phyloP scores from a whole-genome alignment of 495 filamentous ascomycete species.

The Cryomyces minteri region DNA sequence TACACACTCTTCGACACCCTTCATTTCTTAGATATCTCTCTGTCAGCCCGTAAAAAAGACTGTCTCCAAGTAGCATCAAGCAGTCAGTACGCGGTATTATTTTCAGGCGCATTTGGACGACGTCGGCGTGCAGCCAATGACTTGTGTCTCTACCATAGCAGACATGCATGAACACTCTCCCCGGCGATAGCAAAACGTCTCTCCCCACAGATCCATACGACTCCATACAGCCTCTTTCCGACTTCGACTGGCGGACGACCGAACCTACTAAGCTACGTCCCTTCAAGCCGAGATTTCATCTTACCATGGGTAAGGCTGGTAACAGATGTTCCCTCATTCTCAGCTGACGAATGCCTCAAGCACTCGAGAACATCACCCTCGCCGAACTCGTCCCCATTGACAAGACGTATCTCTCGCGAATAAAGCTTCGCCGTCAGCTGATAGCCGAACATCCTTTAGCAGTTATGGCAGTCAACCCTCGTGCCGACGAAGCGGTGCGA shows the following conservation, averaged over 20 bases:
- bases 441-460: slow-evolving; percentile 27
- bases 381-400: slow-evolving; percentile 50
- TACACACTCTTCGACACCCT: too few relatives aligned
- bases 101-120: too few relatives aligned
- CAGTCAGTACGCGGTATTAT: too few relatives aligned
- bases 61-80: too few relatives aligned
- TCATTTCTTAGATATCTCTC: too few relatives aligned
- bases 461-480: slow-evolving; percentile 26
- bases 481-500: slow-evolving; percentile 27
- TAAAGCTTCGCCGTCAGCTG: slow-evolving; percentile 32
- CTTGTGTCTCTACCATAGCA: too few relatives aligned
- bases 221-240: slow-evolving; percentile 31
- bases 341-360: slow-evolving; percentile 10
- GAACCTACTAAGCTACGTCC: slow-evolving; percentile 42
- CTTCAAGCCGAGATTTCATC: slow-evolving; percentile 52
- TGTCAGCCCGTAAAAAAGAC: too few relatives aligned
- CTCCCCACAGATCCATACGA: slow-evolving; percentile 7
- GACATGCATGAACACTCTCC: too few relatives aligned
- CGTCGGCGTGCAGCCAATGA: too few relatives aligned
- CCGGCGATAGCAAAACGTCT: too few relatives aligned
- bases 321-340: too few relatives aligned
- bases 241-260: slow-evolving; percentile 42
- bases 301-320: slow-evolving; percentile 45
- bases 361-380: slow-evolving; percentile 30
- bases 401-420: slow-evolving; percentile 38